Evolutionary conservation across 306 rosid species (phyloP), one percentile per base, ranked within the genome.

Genomic region (Lotus japonicus): DNA sequence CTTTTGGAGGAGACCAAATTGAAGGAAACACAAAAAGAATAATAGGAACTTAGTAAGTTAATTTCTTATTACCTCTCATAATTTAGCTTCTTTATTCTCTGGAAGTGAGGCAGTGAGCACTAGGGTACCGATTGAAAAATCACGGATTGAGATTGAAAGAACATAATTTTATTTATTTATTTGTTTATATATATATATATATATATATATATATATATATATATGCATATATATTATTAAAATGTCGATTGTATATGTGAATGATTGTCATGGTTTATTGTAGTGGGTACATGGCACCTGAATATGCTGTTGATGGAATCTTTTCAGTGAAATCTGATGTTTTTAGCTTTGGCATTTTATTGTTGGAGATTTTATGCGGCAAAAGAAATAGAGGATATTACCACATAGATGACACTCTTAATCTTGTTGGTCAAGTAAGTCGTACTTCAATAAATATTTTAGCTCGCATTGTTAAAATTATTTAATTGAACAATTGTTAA

Each of bases 281-380:
- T 6, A 69, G 74, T 14, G 74, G 74, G 1, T 69, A 69, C 45
- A 68, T 68, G 73, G 73, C 73, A 6, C 73, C 73, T 0, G 74
- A 69, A 4, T 69, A 69, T 1, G 53, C 43, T 55, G 43, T 31
- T 15, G 52, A 69, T 23, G 74, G 65, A 3, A 0, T 13, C 2
- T 69, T 42, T 55, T 69, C 45, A 5, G 18, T 55, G 0, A 69
- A 69, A 55, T 69, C 65, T 2, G 56, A 69, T 2, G 74, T 69
- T 1, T 69, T 55, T 3, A 69, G 74, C 18, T 69, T 55, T 26
- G 74, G 74, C 0, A 14, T 69, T 23, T 23, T 69, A 9, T 0
- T 55, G 17, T 11, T 69, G 12, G 74, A 69, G 55, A 15, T 69
- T 13, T 3, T 69, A 14, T 9, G 16, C 43, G 74, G 74, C 4